Evolutionary conservation across 164 flowering plant genomes (phyloP).

Genomic region (Annona squamosa): DNA sequence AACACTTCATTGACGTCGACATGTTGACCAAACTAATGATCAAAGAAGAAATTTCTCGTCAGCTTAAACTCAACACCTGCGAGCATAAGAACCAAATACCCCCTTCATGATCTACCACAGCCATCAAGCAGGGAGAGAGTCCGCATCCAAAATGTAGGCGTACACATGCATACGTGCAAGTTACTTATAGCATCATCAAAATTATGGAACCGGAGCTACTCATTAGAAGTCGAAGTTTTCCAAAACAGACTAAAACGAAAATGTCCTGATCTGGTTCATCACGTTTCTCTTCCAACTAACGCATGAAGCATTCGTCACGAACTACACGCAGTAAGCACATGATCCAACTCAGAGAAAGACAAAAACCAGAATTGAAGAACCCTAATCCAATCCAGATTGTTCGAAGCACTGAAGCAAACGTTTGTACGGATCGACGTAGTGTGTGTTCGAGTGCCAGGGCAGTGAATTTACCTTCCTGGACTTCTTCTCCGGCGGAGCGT

Average conservation of each 20-base stretch:
- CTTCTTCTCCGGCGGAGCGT: conserved; percentile 70
- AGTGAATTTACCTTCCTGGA: conserved; percentile 57
- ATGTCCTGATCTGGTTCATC: background rate
- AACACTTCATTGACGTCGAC: background rate
- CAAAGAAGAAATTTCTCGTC: too few relatives aligned
- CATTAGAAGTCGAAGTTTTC: background rate
- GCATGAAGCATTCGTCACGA: background rate
- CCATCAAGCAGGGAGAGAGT: background rate
- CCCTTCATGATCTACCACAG: background rate
- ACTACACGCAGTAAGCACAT: background rate
- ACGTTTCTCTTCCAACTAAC: background rate
- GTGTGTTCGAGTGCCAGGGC: background rate
- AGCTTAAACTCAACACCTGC: too few relatives aligned
- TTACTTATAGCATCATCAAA: background rate
- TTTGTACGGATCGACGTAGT: background rate
- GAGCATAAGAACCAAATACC: background rate
- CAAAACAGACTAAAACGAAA: background rate
- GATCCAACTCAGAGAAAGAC: background rate
- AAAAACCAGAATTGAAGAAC: background rate
- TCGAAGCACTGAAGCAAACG: background rate
- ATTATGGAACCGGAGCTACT: background rate
- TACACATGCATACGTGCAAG: background rate
- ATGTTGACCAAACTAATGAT: background rate
- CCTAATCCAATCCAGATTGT: background rate
- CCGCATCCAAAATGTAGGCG: background rate